Evolutionary conservation across 2,329 filamentous ascomycete species (phyloP).

Genomic region (Colletotrichum filicis): DNA sequence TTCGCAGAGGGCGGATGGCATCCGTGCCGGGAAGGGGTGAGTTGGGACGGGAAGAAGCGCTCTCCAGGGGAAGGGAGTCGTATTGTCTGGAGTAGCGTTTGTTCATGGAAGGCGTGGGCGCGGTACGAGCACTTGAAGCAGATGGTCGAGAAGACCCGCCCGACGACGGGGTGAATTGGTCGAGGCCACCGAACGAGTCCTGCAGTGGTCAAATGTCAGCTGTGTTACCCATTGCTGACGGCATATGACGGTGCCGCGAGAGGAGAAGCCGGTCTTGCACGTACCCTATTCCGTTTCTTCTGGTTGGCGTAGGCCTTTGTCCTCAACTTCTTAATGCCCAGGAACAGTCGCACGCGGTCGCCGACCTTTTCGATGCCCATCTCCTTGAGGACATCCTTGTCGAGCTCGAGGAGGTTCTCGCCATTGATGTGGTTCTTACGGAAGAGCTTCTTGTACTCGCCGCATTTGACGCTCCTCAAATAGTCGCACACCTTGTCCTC

Average conservation of each 20-base stretch:
- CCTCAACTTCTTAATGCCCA: slow-evolving; percentile 85
- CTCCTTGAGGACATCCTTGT: slow-evolving; percentile 95
- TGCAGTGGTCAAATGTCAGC: slow-evolving; percentile 48
- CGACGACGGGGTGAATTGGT: slow-evolving; percentile 72
- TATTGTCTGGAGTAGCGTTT: slow-evolving; percentile 75
- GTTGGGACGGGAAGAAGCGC: slow-evolving; percentile 71
- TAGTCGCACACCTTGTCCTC: slow-evolving; percentile 94
- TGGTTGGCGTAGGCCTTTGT: slow-evolving; percentile 81
- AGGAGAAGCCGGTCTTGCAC: slow-evolving; percentile 39
- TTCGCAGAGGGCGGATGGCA: slow-evolving; percentile 57
- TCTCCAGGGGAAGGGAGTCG: slow-evolving; percentile 57
- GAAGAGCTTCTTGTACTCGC: slow-evolving; percentile 92
- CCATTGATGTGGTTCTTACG: slow-evolving; percentile 96
- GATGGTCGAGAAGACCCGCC: slow-evolving; percentile 70
- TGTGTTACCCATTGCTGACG: not conserved
- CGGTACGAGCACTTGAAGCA: slow-evolving; percentile 57
- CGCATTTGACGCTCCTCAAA: slow-evolving; percentile 89
- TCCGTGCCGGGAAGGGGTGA: slow-evolving; percentile 74
- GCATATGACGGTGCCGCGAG: not conserved
- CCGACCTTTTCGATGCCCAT: slow-evolving; percentile 99
- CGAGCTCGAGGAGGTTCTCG: slow-evolving; percentile 95
- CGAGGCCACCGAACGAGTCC: slow-evolving; percentile 87
- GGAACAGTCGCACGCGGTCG: slow-evolving; percentile 90
- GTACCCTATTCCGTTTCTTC: slow-evolving; percentile 87
- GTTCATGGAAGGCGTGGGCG: slow-evolving; percentile 57